phyloP scores from a whole-genome alignment of 768 basidiomycete genomes.

The Dioszegia hungarica region DNA sequence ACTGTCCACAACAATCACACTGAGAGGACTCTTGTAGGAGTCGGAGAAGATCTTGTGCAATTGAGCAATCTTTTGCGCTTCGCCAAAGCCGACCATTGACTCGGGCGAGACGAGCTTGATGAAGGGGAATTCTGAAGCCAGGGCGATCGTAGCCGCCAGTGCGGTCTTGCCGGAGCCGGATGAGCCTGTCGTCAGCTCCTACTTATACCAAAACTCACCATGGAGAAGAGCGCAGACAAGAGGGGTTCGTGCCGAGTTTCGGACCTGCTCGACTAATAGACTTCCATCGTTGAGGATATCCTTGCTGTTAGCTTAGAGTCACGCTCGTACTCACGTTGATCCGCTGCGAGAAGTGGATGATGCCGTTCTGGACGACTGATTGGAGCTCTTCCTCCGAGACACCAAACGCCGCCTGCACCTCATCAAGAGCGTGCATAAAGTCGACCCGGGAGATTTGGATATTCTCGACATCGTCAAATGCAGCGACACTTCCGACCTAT shows the following conservation, averaged over 20 bases:
- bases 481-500: constrained; percentile 88
- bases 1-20: constrained; percentile 91
- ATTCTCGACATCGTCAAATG: constrained; percentile 91
- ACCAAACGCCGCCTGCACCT: constrained; percentile 95
- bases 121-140: constrained; percentile 90
- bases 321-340: constrained; percentile 62
- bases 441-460: constrained; percentile 78
- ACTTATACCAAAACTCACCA: constrained; percentile 48
- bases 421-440: constrained; percentile 84
- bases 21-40: constrained; percentile 94
- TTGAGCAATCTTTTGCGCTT: constrained; percentile 80
- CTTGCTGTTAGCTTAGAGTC: constrained; percentile 53
- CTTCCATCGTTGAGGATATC: constrained; percentile 78
- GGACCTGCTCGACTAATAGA: constrained; percentile 89
- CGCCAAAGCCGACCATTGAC: constrained; percentile 93
- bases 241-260: constrained; percentile 80
- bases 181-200: constrained; percentile 55
- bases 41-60: constrained; percentile 91
- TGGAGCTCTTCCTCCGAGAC: constrained; percentile 93
- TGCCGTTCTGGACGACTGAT: constrained; percentile 87
- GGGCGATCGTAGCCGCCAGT: constrained; percentile 86
- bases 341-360: constrained; percentile 73
- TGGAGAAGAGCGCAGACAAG: constrained; percentile 85
- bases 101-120: constrained; percentile 96
- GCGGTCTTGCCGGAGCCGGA: constrained; percentile 93